Evolutionary conservation across 1,139 yeast genomes (phyloP).

Genomic region (Pneumocystis carinii): DNA sequence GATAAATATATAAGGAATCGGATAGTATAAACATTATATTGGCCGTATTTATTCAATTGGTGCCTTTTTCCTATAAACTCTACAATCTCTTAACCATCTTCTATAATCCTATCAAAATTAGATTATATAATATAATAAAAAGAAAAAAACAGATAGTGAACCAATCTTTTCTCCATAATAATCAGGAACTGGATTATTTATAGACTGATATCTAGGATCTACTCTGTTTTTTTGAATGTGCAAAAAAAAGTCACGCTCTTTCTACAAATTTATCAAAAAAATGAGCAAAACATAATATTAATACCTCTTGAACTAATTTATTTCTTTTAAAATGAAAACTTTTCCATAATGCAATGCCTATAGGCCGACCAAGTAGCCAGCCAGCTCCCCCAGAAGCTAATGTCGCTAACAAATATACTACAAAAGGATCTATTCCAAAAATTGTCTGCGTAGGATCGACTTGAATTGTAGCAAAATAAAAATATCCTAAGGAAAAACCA

Average conservation of each 20-base stretch:
- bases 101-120: slow-evolving; percentile 52
- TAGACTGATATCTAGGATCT: slow-evolving; percentile 83
- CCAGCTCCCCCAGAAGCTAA: slow-evolving; percentile 63
- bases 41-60: background rate
- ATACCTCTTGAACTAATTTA: slow-evolving; percentile 26
- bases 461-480: slow-evolving; percentile 51
- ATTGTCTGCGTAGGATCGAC: slow-evolving; percentile 71
- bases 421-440: slow-evolving; percentile 74
- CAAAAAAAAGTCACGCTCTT: slow-evolving; percentile 59
- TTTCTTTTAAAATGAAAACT: slow-evolving; percentile 24
- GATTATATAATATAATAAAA: background rate
- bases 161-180: slow-evolving; percentile 94
- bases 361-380: slow-evolving; percentile 64
- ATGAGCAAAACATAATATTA: background rate
- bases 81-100: slow-evolving; percentile 92
- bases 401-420: slow-evolving; percentile 56
- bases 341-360: slow-evolving; percentile 61
- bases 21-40: background rate
- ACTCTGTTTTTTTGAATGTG: slow-evolving; percentile 69
- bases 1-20: background rate
- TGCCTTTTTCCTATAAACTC: slow-evolving; percentile 66
- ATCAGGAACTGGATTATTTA: slow-evolving; percentile 92
- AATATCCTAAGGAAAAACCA: slow-evolving; percentile 62
- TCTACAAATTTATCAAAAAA: slow-evolving; percentile 20
- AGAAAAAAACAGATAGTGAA: slow-evolving; percentile 25